Conservation (phyloP, 2,329 filamentous ascomycete species). For the Ilyonectria sp. region DNA sequence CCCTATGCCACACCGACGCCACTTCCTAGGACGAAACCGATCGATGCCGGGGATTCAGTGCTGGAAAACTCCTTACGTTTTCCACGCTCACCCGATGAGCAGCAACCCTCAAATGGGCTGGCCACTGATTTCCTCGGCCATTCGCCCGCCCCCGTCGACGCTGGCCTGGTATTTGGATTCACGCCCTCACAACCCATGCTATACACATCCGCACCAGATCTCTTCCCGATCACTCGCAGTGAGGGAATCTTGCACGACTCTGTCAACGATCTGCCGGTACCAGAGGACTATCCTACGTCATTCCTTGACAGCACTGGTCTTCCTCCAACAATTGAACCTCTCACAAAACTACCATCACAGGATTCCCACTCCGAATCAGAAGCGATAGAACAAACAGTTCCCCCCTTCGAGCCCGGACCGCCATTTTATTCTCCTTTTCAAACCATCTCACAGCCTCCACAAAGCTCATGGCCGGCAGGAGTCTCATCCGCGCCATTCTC, state of each 20-base stretch:
- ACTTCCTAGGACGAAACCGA: conserved; percentile 40
- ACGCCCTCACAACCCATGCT: conserved; percentile 34
- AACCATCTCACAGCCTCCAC: conserved; percentile 21
- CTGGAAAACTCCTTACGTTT: conserved; percentile 33
- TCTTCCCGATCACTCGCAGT: conserved; percentile 30
- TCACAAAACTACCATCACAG: conserved; percentile 30
- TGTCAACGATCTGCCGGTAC: conserved; percentile 17
- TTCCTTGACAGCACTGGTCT: conserved; percentile 38
- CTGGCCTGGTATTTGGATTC: conserved; percentile 38
- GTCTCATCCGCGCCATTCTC: conserved; percentile 27
- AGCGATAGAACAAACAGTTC: conserved; percentile 2
- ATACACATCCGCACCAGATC: conserved; percentile 32
- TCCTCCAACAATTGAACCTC: conserved; percentile 24
- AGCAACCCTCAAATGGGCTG: conserved; percentile 19
- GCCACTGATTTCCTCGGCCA: conserved; percentile 32
- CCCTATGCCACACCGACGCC: conserved; percentile 44
- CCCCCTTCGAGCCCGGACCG: conserved; percentile 29
- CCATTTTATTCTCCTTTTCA: conserved; percentile 31
- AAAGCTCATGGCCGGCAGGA: conserved; percentile 31
- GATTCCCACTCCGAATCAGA: conserved; percentile 17
- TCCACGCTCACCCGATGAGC: conserved; percentile 22
- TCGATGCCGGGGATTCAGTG: conserved; percentile 26
- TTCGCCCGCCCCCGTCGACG: conserved; percentile 28
- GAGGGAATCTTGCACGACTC: conserved; percentile 26
- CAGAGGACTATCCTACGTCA: conserved; percentile 41